Evolutionary conservation across 169 alveolate genomes (phyloP).

Genomic region (Plasmodium knowlesi): DNA sequence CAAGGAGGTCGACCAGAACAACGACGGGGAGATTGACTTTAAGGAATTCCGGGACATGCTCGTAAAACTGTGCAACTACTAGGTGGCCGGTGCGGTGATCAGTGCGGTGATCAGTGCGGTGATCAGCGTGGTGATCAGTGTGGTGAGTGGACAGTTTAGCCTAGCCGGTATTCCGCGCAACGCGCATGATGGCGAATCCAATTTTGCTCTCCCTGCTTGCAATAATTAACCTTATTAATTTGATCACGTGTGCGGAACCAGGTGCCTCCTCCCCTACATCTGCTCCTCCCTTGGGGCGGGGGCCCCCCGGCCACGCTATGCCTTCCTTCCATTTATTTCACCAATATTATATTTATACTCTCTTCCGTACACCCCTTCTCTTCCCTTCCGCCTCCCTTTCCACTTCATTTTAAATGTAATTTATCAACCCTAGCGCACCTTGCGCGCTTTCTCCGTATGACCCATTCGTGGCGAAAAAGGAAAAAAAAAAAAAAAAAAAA

Average conservation of each 20-base stretch:
- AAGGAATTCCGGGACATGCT: constrained; percentile 94
- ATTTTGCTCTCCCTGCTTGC: background rate
- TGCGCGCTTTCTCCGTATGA: background rate
- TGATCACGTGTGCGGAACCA: background rate
- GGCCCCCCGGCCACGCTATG: background rate
- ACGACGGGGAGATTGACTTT: constrained; percentile 94
- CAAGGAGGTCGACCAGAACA: constrained; percentile 91
- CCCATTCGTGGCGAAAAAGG: background rate
- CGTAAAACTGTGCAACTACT: constrained; percentile 75
- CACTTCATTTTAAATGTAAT: background rate
- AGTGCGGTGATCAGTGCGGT: too few species aligned
- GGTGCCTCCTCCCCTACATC: background rate
- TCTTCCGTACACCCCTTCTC: too few species aligned
- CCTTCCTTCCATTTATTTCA: background rate
- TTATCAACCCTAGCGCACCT: background rate
- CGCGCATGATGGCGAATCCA: too few species aligned
- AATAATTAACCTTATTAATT: background rate
- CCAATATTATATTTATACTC: background rate
- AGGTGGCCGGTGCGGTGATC: background rate
- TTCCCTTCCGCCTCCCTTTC: background rate
- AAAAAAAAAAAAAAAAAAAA: background rate
- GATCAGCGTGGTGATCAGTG: too few species aligned
- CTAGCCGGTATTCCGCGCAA: background rate
- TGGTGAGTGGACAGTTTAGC: background rate
- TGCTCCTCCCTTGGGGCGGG: background rate